phyloP scores from a whole-genome alignment of 345 rosid species.

The Eucalyptus paniculata region DNA sequence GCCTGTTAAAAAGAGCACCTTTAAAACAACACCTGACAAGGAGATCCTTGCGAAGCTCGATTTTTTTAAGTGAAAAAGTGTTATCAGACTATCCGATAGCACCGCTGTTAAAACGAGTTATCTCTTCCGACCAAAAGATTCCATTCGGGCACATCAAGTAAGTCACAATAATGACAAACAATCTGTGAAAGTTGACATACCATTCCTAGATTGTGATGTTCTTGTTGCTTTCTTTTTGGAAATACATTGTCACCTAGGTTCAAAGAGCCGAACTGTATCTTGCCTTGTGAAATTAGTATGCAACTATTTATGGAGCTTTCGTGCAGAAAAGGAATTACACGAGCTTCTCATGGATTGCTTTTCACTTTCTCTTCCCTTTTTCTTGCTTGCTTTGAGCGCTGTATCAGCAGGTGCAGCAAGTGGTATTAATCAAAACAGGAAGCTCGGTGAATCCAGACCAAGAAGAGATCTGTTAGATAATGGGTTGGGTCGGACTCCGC shows the following conservation, averaged over 20 bases:
- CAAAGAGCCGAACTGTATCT: not conserved
- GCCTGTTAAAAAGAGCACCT: not conserved
- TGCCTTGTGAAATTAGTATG: not conserved
- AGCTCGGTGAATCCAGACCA: not conserved
- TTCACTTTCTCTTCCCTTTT: not conserved
- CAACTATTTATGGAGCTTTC: not conserved
- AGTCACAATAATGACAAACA: not conserved
- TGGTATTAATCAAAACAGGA: not conserved
- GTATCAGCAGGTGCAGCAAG: not conserved
- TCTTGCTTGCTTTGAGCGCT: not conserved
- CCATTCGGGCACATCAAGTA: not conserved
- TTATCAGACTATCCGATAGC: not conserved
- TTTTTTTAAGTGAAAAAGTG: not conserved
- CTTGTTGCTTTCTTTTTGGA: not conserved
- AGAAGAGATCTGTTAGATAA: slow-evolving; percentile 46
- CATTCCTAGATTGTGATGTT: not conserved
- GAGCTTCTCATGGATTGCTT: not conserved
- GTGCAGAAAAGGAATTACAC: not conserved
- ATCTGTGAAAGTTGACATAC: not conserved
- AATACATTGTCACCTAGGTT: not conserved
- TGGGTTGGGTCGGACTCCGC: slow-evolving; percentile 66
- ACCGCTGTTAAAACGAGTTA: not conserved
- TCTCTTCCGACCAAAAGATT: not conserved
- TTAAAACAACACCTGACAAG: not conserved
- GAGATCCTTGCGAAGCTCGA: not conserved